phyloP scores from a whole-genome alignment of 139 green algal genomes.

The Axilococcus clingmanii region DNA sequence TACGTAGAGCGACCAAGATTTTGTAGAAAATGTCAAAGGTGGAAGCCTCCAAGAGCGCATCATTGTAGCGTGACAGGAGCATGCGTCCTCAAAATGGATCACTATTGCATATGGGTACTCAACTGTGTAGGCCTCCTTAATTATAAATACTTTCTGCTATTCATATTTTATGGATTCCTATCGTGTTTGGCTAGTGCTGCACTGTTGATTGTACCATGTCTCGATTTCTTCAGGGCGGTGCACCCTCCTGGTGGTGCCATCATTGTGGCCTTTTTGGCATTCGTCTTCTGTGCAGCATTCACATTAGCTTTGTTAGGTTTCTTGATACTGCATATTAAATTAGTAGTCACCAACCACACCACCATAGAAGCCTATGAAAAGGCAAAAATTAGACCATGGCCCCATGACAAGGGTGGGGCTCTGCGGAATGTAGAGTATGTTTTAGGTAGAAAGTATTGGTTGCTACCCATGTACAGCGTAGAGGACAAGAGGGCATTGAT shows the following conservation, averaged over 20 bases:
- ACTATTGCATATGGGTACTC: constrained; percentile 76
- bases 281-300: constrained; percentile 46
- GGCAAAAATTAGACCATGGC: constrained; percentile 53
- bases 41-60: constrained; percentile 84
- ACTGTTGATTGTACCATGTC: constrained; percentile 27
- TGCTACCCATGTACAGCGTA: no score
- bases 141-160: constrained; percentile 95
- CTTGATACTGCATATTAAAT: constrained; percentile 63
- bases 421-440: constrained; percentile 60
- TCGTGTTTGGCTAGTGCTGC: constrained; percentile 23
- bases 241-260: constrained; percentile 3
- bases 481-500: no score
- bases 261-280: constrained; percentile 28
- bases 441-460: constrained; percentile 62
- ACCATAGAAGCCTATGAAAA: constrained; percentile 92
- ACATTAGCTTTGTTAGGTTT: constrained; percentile 56
- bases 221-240: constrained; percentile 43
- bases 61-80: constrained; percentile 78
- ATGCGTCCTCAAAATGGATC: constrained; percentile 91
- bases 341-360: constrained; percentile 52
- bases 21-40: constrained; percentile 58
- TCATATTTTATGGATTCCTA: constrained; percentile 66
- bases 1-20: constrained; percentile 23
- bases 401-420: constrained; percentile 49
- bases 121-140: constrained; percentile 91